Base-by-base conservation (phyloP, 495 filamentous ascomycete species). In the Annulohypoxylon nitens region DNA sequence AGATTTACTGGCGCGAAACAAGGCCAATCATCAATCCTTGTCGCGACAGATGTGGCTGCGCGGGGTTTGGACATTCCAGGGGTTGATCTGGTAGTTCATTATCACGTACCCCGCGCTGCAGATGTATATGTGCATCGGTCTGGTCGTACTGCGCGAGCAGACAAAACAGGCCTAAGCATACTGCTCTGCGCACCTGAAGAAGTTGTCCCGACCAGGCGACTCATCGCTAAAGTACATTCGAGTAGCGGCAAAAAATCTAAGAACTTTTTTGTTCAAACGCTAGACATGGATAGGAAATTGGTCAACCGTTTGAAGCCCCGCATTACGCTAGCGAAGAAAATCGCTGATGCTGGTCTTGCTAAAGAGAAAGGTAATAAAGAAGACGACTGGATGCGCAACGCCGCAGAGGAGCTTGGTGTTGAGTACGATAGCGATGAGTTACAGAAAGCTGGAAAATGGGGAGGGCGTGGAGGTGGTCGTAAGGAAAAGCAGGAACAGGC, bases 31-130 rank as follows among this genome's bases (percentile, higher is more conserved):
- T 89, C 91, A 3, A 92, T 98, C 60, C 88, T 99, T 2, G 87
- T 99, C 10, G 95, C 97, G 1, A 98, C 96, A 2, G 96, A 99
- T 78, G 95, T 98, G 48, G 97, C 96, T 0, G 95, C 97, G n/a
- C 90, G 96, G 68, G 96, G 96, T 76, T 89, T 99, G 58, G 96
- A 99, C 82, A 97, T 99, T 78, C 91, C 92, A 54, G 88, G 88
- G 33, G 93, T 98, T 48, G 89, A 97, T 60, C 86, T 95, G 25
- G 89, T 99, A 30, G 80, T 99, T 23, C 96, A 99, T 78, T 99
- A 99, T 82, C 97, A 98, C 81, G 90, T 97, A 9, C 96, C 96
- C 6, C 92, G 94, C 59, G 84, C 93, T 12, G 96, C 96, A 25
- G 96, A 98, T 80, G 90, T 89, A 67, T 99, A 99, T 76, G 94